Evolutionary conservation across 2,329 filamentous ascomycete genomes (phyloP), one percentile per base, ranked within the genome.

Genomic region (Simplicillium sp.): DNA sequence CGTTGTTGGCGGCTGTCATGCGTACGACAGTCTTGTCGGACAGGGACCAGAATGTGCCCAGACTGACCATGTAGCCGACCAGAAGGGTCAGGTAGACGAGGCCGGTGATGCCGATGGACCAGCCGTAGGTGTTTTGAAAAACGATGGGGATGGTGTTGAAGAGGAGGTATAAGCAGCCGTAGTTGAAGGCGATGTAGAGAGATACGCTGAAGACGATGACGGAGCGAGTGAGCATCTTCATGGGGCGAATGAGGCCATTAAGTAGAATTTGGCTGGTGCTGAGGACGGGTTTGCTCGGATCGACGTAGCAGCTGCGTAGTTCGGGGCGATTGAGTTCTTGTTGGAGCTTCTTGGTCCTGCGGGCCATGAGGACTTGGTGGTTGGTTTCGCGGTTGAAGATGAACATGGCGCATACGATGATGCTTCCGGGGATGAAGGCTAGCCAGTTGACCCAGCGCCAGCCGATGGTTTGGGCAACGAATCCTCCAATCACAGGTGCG

Each of bases 381-480:
- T 55, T 58, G 1, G 55, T 59, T 45, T 59, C 56, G 46, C 78
- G 75, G 37, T 52, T 57, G 40, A 58, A 37, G 29, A 58, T 38
- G 16, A 50, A 41, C 45, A 60, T 55, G 41, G 39, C 45, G 2
- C 44, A 17, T 29, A 56, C 50, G 18, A 50, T 46, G 7, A 53
- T 17, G 8, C 51, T 48, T 17, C 54, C 50, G 40, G 57, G 67
- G 43, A 77, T 75, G 39, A 75, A 58, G 17, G 71, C 62, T 36
- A 77, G 62, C 70, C 70, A 75, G 45, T 64, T 66, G 4, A 65
- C 58, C 70, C 73, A 75, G 11, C 70, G 60, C 71, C 71, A 74
- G 9, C 70, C 69, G 12, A 69, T 67, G 2, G 60, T 64, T 34
- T 71, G 57, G 2, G 66, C 60, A 5, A 75, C 56, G 44, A 68